A percentile compares a stretch with the other conserved stretches of the same genome.
These are phyloP conservation scores for Brachypodium distachyon DNA, from an alignment of 202 grass and related monocot genomes.

Conservation along the genomic window DNA sequence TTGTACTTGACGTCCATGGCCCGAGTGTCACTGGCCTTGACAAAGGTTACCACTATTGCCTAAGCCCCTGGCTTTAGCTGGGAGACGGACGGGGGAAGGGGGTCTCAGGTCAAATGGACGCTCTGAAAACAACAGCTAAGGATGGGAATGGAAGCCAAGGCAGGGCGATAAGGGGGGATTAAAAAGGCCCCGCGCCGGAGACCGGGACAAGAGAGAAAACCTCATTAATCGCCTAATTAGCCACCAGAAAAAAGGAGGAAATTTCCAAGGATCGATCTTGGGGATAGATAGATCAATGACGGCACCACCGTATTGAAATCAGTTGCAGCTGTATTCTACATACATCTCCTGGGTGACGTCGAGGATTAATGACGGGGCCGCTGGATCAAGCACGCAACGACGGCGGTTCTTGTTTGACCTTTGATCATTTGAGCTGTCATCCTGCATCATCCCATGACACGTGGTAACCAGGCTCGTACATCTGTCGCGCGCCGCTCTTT, in stretches of 20 bases:
- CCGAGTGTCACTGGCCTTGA: constrained; percentile 13
- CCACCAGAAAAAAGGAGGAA: neutral
- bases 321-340: neutral
- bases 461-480: neutral
- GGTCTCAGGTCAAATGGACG: constrained; percentile 25
- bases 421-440: neutral
- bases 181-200: constrained; percentile 24
- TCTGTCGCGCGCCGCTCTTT: neutral
- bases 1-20: constrained; percentile 60
- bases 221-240: constrained; percentile 23
- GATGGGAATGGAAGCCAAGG: constrained; percentile 23
- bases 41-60: constrained; percentile 37
- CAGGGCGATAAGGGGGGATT: constrained; percentile 54
- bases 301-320: neutral
- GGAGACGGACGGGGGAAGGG: neutral
- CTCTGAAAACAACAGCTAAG: constrained; percentile 45
- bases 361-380: neutral
- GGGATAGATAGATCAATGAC: constrained; percentile 12
- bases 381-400: neutral
- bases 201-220: neutral
- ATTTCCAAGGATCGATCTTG: neutral
- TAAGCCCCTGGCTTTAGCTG: constrained; percentile 28
- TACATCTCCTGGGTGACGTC: neutral
- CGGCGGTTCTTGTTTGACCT: constrained; percentile 6
- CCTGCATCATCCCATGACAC: neutral